These are phyloP conservation scores for Colletotrichum sp. DNA, from an alignment of 2,329 filamentous ascomycete species.

Conservation along the genomic window DNA sequence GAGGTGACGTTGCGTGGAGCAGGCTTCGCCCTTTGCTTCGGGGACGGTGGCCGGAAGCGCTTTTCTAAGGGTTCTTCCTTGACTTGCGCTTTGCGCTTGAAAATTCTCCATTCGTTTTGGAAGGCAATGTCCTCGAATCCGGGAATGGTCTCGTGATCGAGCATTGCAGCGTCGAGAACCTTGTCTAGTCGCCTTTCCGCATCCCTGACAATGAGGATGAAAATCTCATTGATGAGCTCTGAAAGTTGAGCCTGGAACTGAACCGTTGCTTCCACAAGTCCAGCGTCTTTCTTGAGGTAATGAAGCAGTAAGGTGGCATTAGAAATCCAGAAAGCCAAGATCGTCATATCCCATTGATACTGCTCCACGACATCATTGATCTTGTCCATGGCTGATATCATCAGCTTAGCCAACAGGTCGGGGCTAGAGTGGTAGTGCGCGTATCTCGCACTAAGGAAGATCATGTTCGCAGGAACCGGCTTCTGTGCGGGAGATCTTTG, in stretches of 20 bases:
- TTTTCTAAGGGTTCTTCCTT: constrained; percentile 92
- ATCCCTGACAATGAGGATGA: constrained; percentile 95
- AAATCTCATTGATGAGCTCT: constrained; percentile 97
- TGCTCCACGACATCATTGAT: constrained; percentile 97
- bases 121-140: constrained; percentile 97
- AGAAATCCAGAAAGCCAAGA: constrained; percentile 97
- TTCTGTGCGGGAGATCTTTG: constrained; percentile 97
- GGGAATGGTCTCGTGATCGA: constrained; percentile 97
- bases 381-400: constrained; percentile 89
- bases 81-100: constrained; percentile 87
- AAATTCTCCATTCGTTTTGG: constrained; percentile 98
- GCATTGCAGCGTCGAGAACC: constrained; percentile 89
- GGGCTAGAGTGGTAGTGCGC: constrained; percentile 94
- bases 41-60: constrained; percentile 88
- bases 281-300: constrained; percentile 80
- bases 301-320: constrained; percentile 95
- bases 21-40: constrained; percentile 88
- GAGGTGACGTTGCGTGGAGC: constrained; percentile 96
- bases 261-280: constrained; percentile 20
- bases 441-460: constrained; percentile 94
- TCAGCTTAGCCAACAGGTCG: constrained; percentile 80
- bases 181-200: constrained; percentile 96
- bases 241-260: constrained; percentile 93
- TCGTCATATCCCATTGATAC: constrained; percentile 99
- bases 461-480: constrained; percentile 94